These are phyloP conservation scores for Avena sativa DNA, from an alignment of 176 grass and related monocot species.

Conservation along the genomic window DNA sequence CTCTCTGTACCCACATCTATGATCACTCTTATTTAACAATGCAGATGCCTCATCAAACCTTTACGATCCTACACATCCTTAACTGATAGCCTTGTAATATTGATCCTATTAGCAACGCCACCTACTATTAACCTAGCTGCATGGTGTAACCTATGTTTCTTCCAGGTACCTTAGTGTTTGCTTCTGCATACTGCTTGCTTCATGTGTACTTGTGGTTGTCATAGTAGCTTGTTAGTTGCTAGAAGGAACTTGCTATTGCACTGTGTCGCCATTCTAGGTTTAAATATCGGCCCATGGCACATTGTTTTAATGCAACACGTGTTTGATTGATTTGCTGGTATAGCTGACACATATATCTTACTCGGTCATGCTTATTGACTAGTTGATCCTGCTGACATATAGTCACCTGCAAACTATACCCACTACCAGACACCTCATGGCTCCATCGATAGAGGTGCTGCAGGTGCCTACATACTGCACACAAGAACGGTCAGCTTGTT, in stretches of 20 bases:
- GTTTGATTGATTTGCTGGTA: slow-evolving; percentile 23
- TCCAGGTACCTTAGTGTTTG: slow-evolving; percentile 15
- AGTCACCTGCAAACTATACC: slow-evolving; percentile 2
- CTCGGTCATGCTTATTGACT: background rate
- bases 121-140: background rate
- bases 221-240: background rate
- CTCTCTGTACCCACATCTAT: background rate
- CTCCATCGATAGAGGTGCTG: background rate
- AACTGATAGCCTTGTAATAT: background rate
- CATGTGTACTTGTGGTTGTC: background rate
- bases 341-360: background rate
- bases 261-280: background rate
- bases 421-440: slow-evolving; percentile 1
- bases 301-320: slow-evolving; percentile 27
- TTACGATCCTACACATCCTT: background rate
- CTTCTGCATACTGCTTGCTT: background rate
- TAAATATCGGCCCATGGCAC: background rate
- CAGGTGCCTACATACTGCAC: background rate
- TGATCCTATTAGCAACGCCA: background rate
- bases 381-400: background rate
- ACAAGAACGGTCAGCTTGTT: background rate
- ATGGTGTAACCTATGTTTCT: slow-evolving; percentile 1
- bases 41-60: background rate
- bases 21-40: background rate
- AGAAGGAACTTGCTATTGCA: slow-evolving; percentile 1